phyloP scores from a whole-genome alignment of 805 yeast genomes.

The Suhomyces kilbournensis region DNA sequence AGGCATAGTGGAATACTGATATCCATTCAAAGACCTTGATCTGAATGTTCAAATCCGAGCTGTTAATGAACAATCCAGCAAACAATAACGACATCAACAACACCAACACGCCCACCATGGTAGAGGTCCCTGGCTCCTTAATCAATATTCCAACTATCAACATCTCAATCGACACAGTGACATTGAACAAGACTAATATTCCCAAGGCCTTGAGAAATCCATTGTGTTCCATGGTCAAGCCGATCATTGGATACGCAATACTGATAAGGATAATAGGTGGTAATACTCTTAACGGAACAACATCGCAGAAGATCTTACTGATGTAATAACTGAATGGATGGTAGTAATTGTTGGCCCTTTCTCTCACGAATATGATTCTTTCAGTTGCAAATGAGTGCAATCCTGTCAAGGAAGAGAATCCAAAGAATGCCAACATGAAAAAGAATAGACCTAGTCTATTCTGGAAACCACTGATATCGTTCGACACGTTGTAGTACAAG shows the following conservation, averaged over 20 bases:
- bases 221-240: constrained; percentile 72
- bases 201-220: constrained; percentile 69
- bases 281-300: constrained; percentile 85
- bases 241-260: constrained; percentile 86
- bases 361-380: constrained; percentile 84
- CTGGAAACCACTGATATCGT: constrained; percentile 95
- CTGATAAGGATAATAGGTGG: constrained; percentile 84
- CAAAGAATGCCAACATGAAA: constrained; percentile 86
- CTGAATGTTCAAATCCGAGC: constrained; percentile 52
- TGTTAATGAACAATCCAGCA: constrained; percentile 91
- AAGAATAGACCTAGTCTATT: constrained; percentile 92
- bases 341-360: constrained; percentile 92
- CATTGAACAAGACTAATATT: constrained; percentile 76
- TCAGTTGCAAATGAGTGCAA: constrained; percentile 85
- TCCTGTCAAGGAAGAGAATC: constrained; percentile 91
- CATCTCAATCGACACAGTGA: constrained; percentile 82
- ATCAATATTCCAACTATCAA: constrained; percentile 83
- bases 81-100: constrained; percentile 82
- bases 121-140: constrained; percentile 89
- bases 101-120: constrained; percentile 80
- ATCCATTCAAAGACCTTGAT: constrained; percentile 76
- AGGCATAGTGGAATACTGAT: constrained; percentile 93
- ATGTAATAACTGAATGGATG: constrained; percentile 80
- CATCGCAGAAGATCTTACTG: constrained; percentile 85
- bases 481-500: constrained; percentile 75